A percentile compares a stretch with the other conserved stretches of the same genome.
These are phyloP conservation scores for Penicillium cinerascens DNA, from an alignment of 495 filamentous ascomycete species.

Conservation along the genomic window DNA sequence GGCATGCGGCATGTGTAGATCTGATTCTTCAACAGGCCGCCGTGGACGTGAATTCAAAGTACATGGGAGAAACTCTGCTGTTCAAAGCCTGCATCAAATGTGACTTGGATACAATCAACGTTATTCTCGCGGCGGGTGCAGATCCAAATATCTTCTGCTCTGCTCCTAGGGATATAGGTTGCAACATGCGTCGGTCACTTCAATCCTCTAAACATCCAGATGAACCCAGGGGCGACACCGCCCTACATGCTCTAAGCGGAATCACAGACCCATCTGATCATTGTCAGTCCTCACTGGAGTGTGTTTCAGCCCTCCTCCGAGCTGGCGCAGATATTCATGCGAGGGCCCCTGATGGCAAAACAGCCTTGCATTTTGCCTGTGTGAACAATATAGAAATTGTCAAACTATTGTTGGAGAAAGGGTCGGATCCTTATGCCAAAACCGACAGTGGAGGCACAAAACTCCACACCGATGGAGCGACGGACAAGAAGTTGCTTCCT, in stretches of 20 bases:
- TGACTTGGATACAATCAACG: constrained; percentile 11
- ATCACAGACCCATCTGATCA: background rate
- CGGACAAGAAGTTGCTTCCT: constrained; percentile 9
- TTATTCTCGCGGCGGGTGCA: constrained; percentile 20
- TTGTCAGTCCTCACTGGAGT: background rate
- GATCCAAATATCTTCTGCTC: constrained; percentile 17
- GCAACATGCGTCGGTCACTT: background rate
- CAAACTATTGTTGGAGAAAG: constrained; percentile 11
- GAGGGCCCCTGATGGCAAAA: constrained; percentile 6
- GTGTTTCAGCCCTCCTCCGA: constrained; percentile 10
- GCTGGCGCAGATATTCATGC: constrained; percentile 18
- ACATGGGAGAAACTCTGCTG: background rate
- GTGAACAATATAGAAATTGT: constrained; percentile 3
- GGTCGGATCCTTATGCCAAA: constrained; percentile 12
- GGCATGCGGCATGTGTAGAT: constrained; percentile 6
- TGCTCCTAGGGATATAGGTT: background rate
- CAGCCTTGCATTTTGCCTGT: constrained; percentile 13
- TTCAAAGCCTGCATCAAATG: constrained; percentile 14
- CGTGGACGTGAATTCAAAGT: constrained; percentile 13
- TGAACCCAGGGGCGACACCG: constrained; percentile 13
- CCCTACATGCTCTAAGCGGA: constrained; percentile 15
- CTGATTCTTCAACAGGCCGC: constrained; percentile 11
- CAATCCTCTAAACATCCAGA: background rate
- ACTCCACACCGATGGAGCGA: constrained; percentile 8
- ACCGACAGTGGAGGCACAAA: constrained; percentile 9